Conservation (phyloP, 768 basidiomycete species). For the Galerina sulciceps region DNA sequence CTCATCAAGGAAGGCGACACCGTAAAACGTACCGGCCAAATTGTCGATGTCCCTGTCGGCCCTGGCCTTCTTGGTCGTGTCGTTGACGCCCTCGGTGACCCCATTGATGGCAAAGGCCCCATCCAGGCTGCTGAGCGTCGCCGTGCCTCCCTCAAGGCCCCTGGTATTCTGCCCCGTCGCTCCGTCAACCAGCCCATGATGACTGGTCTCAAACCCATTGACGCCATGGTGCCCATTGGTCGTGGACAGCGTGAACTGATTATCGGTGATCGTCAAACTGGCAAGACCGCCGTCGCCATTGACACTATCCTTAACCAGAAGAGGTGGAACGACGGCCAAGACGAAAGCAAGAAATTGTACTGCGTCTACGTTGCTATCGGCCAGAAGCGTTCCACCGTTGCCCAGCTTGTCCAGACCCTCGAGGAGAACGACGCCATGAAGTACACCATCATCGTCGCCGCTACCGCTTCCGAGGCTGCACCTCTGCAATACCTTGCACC, state of each 20-base stretch:
- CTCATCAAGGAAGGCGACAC: constrained; percentile 99
- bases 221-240: constrained; percentile 99
- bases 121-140: constrained; percentile 93
- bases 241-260: constrained; percentile 99
- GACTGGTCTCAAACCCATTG: constrained; percentile 99
- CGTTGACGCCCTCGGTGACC: constrained; percentile 99
- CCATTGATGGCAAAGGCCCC: constrained; percentile 99
- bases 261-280: constrained; percentile 99
- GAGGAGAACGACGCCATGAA: constrained; percentile 99
- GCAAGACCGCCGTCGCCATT: constrained; percentile 98
- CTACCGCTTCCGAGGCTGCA: constrained; percentile 98
- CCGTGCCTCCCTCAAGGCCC: constrained; percentile 97
- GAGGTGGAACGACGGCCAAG: constrained; percentile 98
- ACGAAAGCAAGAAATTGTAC: constrained; percentile 98
- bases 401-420: constrained; percentile 98
- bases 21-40: constrained; percentile 99
- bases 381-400: constrained; percentile 99
- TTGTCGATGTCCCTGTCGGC: constrained; percentile 99
- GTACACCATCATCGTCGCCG: constrained; percentile 99
- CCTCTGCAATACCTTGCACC: constrained; percentile 99
- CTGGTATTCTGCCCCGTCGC: constrained; percentile 98
- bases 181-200: constrained; percentile 99
- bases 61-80: constrained; percentile 97
- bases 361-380: constrained; percentile 99
- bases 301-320: constrained; percentile 99